phyloP scores from a whole-genome alignment of 2,329 filamentous ascomycete species.

The Alternaria sp. region DNA sequence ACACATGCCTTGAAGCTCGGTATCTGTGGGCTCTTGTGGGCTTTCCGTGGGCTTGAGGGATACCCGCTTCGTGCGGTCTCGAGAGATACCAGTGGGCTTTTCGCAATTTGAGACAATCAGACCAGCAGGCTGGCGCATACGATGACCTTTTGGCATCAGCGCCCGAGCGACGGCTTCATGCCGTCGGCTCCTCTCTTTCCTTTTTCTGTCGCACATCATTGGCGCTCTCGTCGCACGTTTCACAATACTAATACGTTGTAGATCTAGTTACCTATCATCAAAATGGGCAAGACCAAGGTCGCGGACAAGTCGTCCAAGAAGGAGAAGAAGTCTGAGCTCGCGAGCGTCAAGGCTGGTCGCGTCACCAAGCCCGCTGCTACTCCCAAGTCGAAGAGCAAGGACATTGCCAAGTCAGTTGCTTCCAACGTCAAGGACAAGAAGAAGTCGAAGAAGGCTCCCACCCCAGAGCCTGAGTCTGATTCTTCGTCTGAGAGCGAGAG shows the following conservation, averaged over 20 bases:
- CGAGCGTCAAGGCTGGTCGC: slow-evolving; percentile 68
- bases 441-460: slow-evolving; percentile 58
- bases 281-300: slow-evolving; percentile 48
- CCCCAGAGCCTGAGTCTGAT: slow-evolving; percentile 54
- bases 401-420: slow-evolving; percentile 63
- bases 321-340: slow-evolving; percentile 65
- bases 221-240: not conserved
- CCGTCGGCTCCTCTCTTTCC: slow-evolving; percentile 29
- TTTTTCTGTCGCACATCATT: slow-evolving; percentile 7
- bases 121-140: slow-evolving; percentile 42
- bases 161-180: slow-evolving; percentile 33
- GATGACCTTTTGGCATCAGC: slow-evolving; percentile 21
- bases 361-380: slow-evolving; percentile 72
- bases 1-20: slow-evolving; percentile 56
- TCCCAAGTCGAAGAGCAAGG: slow-evolving; percentile 71
- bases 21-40: slow-evolving; percentile 56
- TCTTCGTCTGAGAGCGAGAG: slow-evolving; percentile 46
- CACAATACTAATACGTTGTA: slow-evolving; percentile 42
- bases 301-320: slow-evolving; percentile 54
- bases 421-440: slow-evolving; percentile 55
- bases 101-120: slow-evolving; percentile 50
- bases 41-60: slow-evolving; percentile 54
- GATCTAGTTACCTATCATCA: slow-evolving; percentile 34
- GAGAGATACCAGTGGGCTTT: slow-evolving; percentile 53
- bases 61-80: slow-evolving; percentile 47